Evolutionary conservation across 495 filamentous ascomycete species (phyloP), one percentile per base, ranked within the genome.

Genomic region (Neohortaea acidophila): DNA sequence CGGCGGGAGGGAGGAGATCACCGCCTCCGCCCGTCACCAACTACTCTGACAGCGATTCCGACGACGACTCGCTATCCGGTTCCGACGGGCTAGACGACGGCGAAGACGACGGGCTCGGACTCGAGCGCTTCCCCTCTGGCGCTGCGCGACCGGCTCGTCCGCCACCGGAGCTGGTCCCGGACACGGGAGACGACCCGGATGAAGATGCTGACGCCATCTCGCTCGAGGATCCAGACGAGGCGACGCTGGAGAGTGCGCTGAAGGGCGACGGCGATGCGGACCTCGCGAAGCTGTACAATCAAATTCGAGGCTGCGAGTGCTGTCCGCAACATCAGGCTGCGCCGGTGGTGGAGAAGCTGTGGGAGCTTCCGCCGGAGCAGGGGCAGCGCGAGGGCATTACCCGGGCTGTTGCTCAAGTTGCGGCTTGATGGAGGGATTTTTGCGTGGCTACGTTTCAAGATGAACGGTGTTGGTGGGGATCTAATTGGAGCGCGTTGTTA

Each of bases 51-150:
- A 29, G 39, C 13, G 38, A 33, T 13, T 34, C 41, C 13, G 48
- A 47, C 12, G 43, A 44, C n/a, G 41, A 44, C 19, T 9, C 12
- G 4, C 17, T 13, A 25, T 27, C 22, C 13, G 32, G 32, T 3
- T n/a, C n/a, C n/a, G n/a, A n/a, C n/a, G 23, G 36, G 10, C 14
- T 12, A 22, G 33, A 47, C 13, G 30, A 15, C 2, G 35, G 14
- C n/a, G 42, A 20, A n/a, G 28, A 14, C 10, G 41, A 38, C 6
- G 43, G 25, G 3, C 46, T 49, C 1, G 42, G 38, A 0, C 42
- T 49, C 9, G 34, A 18, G 25, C 49, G 49, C 22, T 52, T 52
- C 27, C 42, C 49, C 1, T 49, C 42, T 19, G 42, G 41, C 13
- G 23, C 41, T 10, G 22, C 46, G 21, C n/a, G 32, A 4, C 33